A percentile compares a stretch with the other conserved stretches of the same genome.
Evolutionary conservation across 2,329 filamentous ascomycete genomes (phyloP).

Genomic region (Talaromyces verruculosus): DNA sequence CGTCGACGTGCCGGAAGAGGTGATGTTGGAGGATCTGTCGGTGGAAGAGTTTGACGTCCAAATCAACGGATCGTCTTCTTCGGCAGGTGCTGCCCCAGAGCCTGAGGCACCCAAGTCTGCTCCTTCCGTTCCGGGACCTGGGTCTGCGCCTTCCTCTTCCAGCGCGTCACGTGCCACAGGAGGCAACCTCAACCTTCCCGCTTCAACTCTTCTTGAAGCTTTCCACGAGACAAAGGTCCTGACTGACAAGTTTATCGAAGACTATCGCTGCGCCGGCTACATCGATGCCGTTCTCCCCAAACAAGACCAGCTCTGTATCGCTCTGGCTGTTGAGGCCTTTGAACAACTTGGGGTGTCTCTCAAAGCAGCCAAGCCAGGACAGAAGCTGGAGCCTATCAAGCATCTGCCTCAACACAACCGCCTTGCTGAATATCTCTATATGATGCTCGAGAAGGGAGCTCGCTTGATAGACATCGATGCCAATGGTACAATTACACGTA

Average conservation of each 20-base stretch:
- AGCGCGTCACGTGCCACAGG: background rate
- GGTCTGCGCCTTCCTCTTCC: background rate
- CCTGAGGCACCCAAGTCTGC: background rate
- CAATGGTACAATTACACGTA: conserved; percentile 31
- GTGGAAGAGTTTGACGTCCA: conserved; percentile 1
- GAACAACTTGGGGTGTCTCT: conserved; percentile 31
- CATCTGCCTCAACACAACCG: conserved; percentile 29
- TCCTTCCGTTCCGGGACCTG: background rate
- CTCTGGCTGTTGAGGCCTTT: conserved; percentile 32
- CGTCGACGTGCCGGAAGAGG: background rate
- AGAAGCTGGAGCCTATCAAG: conserved; percentile 24
- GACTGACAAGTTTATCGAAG: conserved; percentile 29
- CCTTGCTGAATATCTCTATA: conserved; percentile 37
- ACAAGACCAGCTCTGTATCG: conserved; percentile 23
- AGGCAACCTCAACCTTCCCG: background rate
- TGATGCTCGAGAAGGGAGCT: conserved; percentile 34
- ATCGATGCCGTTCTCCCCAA: conserved; percentile 21
- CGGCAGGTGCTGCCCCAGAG: background rate
- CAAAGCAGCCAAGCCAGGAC: conserved; percentile 25
- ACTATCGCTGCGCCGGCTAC: conserved; percentile 24
- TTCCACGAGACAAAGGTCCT: conserved; percentile 28
- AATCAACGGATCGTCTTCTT: conserved; percentile 1
- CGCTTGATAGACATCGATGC: conserved; percentile 35
- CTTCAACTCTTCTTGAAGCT: conserved; percentile 25
- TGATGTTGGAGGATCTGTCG: conserved; percentile 1